A percentile compares a stretch with the other conserved stretches of the same genome.
Conservation (phyloP, 2,329 filamentous ascomycete species). For the Fusarium siculi region DNA sequence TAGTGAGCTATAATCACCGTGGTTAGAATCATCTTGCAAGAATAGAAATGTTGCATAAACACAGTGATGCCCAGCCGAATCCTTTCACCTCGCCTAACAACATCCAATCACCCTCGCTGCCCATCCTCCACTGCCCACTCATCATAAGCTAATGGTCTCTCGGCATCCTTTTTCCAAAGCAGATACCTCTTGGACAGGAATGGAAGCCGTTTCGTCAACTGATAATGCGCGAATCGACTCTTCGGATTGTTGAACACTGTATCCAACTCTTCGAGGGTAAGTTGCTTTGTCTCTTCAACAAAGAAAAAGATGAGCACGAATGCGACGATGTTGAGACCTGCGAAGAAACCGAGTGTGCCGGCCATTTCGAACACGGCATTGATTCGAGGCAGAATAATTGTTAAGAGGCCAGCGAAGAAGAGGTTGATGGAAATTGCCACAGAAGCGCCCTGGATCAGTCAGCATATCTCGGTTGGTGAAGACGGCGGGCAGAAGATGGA, state of each 20-base stretch:
- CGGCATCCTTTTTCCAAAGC: neutral
- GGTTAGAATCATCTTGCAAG: neutral
- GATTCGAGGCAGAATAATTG: slow-evolving; percentile 54
- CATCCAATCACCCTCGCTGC: neutral
- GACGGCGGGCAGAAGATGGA: neutral
- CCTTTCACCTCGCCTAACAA: neutral
- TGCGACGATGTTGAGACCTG: slow-evolving; percentile 56
- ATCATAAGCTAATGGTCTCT: slow-evolving; percentile 5
- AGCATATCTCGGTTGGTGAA: neutral
- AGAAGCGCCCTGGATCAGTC: slow-evolving; percentile 52
- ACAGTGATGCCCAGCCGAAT: neutral
- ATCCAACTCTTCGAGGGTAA: slow-evolving; percentile 55
- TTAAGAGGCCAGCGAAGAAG: slow-evolving; percentile 58
- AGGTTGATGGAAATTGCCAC: slow-evolving; percentile 61
- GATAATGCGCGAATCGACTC: slow-evolving; percentile 51
- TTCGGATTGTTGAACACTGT: slow-evolving; percentile 45
- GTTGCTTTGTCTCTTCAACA: slow-evolving; percentile 59
- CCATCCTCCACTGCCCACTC: slow-evolving; percentile 9
- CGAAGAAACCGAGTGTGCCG: slow-evolving; percentile 55
- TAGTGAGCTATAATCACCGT: no score
- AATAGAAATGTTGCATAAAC: neutral
- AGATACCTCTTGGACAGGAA: slow-evolving; percentile 45
- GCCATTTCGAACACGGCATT: slow-evolving; percentile 41
- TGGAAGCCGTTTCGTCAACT: slow-evolving; percentile 49
- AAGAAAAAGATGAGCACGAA: slow-evolving; percentile 59